Percentiles rank a stretch among this genome's conserved stretches.
Conservation (phyloP, 768 basidiomycete genomes). For the Termitomyces sp. region DNA sequence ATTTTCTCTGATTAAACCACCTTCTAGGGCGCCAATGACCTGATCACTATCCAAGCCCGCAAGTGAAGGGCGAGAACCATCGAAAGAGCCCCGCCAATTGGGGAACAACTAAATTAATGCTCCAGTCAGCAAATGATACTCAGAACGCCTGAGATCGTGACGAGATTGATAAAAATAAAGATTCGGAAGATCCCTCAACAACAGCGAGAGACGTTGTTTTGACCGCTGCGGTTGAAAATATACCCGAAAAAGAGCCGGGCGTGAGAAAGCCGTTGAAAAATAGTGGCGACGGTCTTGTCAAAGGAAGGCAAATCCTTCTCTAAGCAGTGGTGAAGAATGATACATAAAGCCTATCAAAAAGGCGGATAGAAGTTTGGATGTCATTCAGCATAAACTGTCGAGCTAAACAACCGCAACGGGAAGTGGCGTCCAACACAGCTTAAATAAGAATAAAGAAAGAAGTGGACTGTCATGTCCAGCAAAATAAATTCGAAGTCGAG, state of each 20-base stretch:
- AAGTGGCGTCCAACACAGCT: not conserved
- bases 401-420: not conserved
- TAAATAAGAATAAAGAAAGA: not conserved
- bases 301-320: not conserved
- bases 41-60: constrained; percentile 54
- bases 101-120: constrained; percentile 59
- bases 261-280: not conserved
- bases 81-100: constrained; percentile 72
- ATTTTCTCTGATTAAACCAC: constrained; percentile 57
- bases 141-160: not conserved
- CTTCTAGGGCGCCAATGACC: constrained; percentile 54
- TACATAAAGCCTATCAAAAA: not conserved
- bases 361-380: not conserved
- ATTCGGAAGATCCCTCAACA: not conserved
- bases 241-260: not conserved
- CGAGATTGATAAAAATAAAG: not conserved
- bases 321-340: not conserved
- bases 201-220: too few species aligned
- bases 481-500: not conserved
- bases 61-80: constrained; percentile 62
- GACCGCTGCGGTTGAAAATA: too few species aligned
- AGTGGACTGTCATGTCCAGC: not conserved
- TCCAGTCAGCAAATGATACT: not conserved
- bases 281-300: not conserved
- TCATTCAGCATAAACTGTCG: not conserved